Evolutionary conservation across 768 basidiomycete genomes (phyloP), one percentile per base, ranked within the genome.

Genomic region (Collybiopsis luxurians): DNA sequence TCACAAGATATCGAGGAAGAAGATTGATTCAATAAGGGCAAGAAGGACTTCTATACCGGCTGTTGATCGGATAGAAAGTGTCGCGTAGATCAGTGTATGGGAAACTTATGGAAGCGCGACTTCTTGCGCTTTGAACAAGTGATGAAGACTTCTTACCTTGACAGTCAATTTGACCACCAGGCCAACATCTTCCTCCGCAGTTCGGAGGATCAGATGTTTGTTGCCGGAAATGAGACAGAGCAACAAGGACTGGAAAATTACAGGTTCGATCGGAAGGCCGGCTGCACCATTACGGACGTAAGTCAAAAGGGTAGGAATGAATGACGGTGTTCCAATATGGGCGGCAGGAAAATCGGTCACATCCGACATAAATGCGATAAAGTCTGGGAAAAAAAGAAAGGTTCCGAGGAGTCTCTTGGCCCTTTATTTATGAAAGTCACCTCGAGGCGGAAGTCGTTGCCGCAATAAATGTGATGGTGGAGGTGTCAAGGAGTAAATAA

Each of bases 201-300:
- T 81, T 43, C 85, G 78, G 17, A 92, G 71, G 55, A 92, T 75
- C 27, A 91, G 71, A 66, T 89, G 77, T 60, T 79, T 84, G 61
- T 85, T 74, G 1, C 82, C 81, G 2, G 87, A 77, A 34, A 87
- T 71, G 46, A 90, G 73, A 65, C 81, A 87, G 3, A 86, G 78
- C 28, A 90, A 78, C 15, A 90, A 70, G 21, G 85, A 82, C 65
- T 86, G 86, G 21, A 90, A 69, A 40, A 89, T 78, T 51, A 82
- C 78, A 10, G 81, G 75, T 52, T 90, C 87, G 2, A 89, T 55
- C 7, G 85, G 85, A 15, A 86, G 66, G 48, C 73, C 64, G 0
- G 66, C 65, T 9, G 71, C 68, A 6, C 70, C 67, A n/a, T 73
- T 61, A 38, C 74, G 79, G 52, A 87, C 66, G 56, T 79, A 71